A percentile compares a stretch with the other conserved stretches of the same genome.
Conservation (phyloP, 2,329 filamentous ascomycete species). For the Rosellinia necatrix region DNA sequence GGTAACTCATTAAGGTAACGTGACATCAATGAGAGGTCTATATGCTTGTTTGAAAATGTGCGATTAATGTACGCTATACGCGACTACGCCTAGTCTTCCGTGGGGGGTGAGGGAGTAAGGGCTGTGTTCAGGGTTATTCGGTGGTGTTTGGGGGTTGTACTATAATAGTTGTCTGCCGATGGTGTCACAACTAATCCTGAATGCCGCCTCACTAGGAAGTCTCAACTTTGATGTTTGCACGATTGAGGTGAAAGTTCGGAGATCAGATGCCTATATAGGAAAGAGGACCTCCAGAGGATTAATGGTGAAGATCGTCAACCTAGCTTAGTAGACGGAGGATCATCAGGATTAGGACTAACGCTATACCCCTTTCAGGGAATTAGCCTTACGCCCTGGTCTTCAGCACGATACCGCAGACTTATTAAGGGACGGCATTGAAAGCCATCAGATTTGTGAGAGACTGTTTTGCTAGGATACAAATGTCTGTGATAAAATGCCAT, state of each 20-base stretch:
- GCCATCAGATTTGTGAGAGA: too few species aligned
- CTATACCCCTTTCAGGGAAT: background rate
- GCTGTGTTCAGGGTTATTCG: background rate
- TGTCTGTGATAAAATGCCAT: too few species aligned
- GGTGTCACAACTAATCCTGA: background rate
- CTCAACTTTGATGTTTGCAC: background rate
- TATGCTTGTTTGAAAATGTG: background rate
- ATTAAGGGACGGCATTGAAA: too few species aligned
- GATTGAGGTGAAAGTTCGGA: background rate
- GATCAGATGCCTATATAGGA: constrained; percentile 16
- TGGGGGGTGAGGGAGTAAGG: background rate
- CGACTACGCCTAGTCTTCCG: too few species aligned
- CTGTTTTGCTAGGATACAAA: too few species aligned
- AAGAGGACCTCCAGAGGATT: background rate
- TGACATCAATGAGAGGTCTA: background rate
- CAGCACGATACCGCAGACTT: too few species aligned
- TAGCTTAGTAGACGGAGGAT: constrained; percentile 2
- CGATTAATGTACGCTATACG: too few species aligned
- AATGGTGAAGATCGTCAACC: background rate
- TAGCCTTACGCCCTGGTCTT: too few species aligned
- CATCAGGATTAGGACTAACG: constrained; percentile 8
- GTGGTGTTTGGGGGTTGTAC: background rate
- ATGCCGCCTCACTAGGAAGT: constrained; percentile 1
- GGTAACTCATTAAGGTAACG: constrained; percentile 11
- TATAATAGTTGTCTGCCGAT: background rate